A percentile compares a stretch with the other conserved stretches of the same genome.
phyloP scores from a whole-genome alignment of 768 basidiomycete genomes.

The Trametes gibbosa region DNA sequence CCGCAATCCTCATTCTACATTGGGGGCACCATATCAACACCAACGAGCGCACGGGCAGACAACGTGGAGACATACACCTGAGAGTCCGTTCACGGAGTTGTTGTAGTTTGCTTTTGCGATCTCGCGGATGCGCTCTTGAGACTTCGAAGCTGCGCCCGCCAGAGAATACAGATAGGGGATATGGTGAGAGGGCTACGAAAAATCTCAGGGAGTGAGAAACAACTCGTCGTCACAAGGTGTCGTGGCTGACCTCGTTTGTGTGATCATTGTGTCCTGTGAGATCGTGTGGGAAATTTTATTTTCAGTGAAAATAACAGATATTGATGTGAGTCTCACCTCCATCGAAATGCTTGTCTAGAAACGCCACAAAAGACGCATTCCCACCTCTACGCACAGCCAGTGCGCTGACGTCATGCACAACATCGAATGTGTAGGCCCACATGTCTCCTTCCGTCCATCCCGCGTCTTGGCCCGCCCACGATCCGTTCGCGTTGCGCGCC shows the following conservation, averaged over 20 bases:
- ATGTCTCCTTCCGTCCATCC: constrained; percentile 86
- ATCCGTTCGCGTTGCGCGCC: constrained; percentile 63
- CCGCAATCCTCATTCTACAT: constrained; percentile 83
- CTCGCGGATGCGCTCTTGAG: constrained; percentile 67
- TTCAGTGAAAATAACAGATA: no score
- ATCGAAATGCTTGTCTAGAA: constrained; percentile 57
- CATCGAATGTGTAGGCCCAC: constrained; percentile 78
- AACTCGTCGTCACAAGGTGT: not conserved
- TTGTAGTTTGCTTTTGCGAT: constrained; percentile 67
- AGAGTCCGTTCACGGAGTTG: constrained; percentile 63
- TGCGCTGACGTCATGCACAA: constrained; percentile 65
- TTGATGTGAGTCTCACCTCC: constrained; percentile 39
- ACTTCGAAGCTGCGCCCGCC: constrained; percentile 66
- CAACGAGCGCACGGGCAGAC: not conserved
- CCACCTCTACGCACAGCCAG: constrained; percentile 67
- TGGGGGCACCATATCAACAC: not conserved
- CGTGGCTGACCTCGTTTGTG: constrained; percentile 62
- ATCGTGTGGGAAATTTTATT: no score
- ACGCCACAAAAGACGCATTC: constrained; percentile 58
- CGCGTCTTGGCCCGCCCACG: constrained; percentile 63
- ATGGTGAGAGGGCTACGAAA: constrained; percentile 71
- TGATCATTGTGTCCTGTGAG: constrained; percentile 72
- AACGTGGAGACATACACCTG: constrained; percentile 50
- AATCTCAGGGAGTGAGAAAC: not conserved
- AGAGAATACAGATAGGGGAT: constrained; percentile 81